Base-by-base conservation (phyloP, 495 filamentous ascomycete species). In the Tuber brumale region DNA sequence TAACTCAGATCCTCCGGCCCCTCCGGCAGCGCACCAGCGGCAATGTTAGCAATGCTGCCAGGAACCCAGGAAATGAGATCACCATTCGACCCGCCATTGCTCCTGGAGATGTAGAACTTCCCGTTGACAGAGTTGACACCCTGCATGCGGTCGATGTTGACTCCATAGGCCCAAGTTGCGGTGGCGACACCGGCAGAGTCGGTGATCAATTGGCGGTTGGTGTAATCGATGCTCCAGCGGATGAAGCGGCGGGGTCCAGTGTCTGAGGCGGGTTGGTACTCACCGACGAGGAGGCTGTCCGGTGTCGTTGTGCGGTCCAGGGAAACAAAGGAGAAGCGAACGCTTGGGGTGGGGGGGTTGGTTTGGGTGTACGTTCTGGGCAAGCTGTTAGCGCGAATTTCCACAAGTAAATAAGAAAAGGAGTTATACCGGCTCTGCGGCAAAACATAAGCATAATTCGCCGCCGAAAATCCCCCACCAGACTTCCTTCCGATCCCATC, bases 381-480 rank as follows among this genome's bases (percentile, higher is more conserved):
- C 27, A 35, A 19, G 18, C 43, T 3, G 70, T 78, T 73, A 77
- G 77, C 37, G 70, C 43, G 12, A 81, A 66, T 8, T 35, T 35
- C 57, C 27, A n/a, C 8, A 81, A 61, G 51, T 61, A 31, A 5
- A 61, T 14, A 31, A 14, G 10, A 27, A 61, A 51, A 42, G 77
- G 80, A 72, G 61, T 71, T 19, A 10, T 61, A 42, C 61, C 66
- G 16, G 10, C 31, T 74, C 35, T 74, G 78, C 61, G 23, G 77
- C 45, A 81, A 69, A 35, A 84, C 84, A 57, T 81, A 85, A 76
- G 75, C 79, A 74, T 85, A 84, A 2, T 77, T 75, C 72, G 77
- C 82, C n/a, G 84, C 83, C n/a, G 80, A 81, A 51, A 82, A 85
- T 2, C 77, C 80, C 0, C 79, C 78, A 9, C 77, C 79, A n/a